Percentiles rank a stretch among this genome's conserved stretches.
phyloP scores from a whole-genome alignment of 305 asterid genomes.

The Caryopteris hybrid region DNA sequence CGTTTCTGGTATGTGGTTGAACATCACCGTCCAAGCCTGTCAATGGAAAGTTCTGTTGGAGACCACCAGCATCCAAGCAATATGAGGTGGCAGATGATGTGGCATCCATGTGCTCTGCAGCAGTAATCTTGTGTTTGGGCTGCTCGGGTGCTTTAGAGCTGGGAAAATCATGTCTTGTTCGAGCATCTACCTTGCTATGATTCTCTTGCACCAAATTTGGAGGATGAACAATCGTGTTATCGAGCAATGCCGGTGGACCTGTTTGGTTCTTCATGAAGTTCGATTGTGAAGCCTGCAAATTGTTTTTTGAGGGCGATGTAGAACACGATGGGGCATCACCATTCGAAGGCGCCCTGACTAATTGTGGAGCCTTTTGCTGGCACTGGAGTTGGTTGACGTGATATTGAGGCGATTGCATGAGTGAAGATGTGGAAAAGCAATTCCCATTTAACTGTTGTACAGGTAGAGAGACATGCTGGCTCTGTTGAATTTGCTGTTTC shows the following conservation, averaged over 20 bases:
- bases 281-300: slow-evolving; percentile 46
- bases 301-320: slow-evolving; percentile 68
- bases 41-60: slow-evolving; percentile 62
- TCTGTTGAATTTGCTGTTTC: slow-evolving; percentile 52
- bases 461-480: slow-evolving; percentile 38
- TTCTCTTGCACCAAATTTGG: slow-evolving; percentile 48
- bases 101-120: slow-evolving; percentile 67
- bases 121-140: slow-evolving; percentile 47
- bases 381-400: slow-evolving; percentile 54
- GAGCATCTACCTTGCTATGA: slow-evolving; percentile 44
- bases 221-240: slow-evolving; percentile 46
- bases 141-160: slow-evolving; percentile 53
- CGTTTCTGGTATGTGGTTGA: slow-evolving; percentile 61
- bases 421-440: slow-evolving; percentile 43
- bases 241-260: slow-evolving; percentile 39
- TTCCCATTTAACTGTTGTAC: slow-evolving; percentile 49
- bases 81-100: slow-evolving; percentile 82
- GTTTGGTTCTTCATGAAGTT: slow-evolving; percentile 59
- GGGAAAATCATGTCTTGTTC: slow-evolving; percentile 43
- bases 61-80: slow-evolving; percentile 67
- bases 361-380: slow-evolving; percentile 47
- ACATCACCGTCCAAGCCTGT: slow-evolving; percentile 68
- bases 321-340: slow-evolving; percentile 73
- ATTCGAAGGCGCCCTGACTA: slow-evolving; percentile 46
- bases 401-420: slow-evolving; percentile 51